Conservation (phyloP, 2,329 filamentous ascomycete species). For the Pestalotiopsis fici region DNA sequence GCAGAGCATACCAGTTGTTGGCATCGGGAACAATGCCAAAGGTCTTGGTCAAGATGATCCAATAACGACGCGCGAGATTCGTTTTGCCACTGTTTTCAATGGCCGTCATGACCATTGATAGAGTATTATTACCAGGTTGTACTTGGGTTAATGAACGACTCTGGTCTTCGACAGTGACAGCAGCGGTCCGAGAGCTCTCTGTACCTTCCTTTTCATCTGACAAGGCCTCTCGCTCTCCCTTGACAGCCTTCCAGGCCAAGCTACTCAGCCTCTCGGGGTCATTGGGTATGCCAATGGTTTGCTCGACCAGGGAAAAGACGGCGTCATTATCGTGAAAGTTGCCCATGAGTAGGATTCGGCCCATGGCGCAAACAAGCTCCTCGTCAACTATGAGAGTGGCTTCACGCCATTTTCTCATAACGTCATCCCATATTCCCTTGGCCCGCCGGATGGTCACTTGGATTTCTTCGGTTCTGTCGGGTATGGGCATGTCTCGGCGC, state of each 20-base stretch:
- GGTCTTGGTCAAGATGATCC: slow-evolving; percentile 67
- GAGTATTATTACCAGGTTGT: slow-evolving; percentile 53
- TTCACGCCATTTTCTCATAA: slow-evolving; percentile 73
- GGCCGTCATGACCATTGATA: slow-evolving; percentile 70
- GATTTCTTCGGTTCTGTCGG: slow-evolving; percentile 33
- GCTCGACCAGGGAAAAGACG: slow-evolving; percentile 74
- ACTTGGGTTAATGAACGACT: slow-evolving; percentile 36
- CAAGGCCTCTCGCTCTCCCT: neutral
- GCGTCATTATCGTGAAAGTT: slow-evolving; percentile 66
- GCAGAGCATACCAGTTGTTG: slow-evolving; percentile 68
- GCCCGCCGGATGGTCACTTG: slow-evolving; percentile 61
- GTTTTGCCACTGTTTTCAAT: slow-evolving; percentile 62
- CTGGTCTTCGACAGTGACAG: neutral
- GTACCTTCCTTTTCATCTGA: neutral
- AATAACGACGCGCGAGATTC: slow-evolving; percentile 72
- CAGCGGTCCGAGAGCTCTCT: neutral
- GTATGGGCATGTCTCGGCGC: slow-evolving; percentile 21
- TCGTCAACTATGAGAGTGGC: slow-evolving; percentile 76
- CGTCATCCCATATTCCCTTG: slow-evolving; percentile 78
- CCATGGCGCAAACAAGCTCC: slow-evolving; percentile 79
- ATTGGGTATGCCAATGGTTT: slow-evolving; percentile 77
- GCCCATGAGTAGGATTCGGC: slow-evolving; percentile 70
- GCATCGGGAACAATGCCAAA: slow-evolving; percentile 70
- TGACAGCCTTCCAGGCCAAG: slow-evolving; percentile 6
- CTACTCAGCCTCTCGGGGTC: slow-evolving; percentile 35